Base-by-base conservation (phyloP, 2,329 filamentous ascomycete species). In the Colletotrichum gloeosporioides region DNA sequence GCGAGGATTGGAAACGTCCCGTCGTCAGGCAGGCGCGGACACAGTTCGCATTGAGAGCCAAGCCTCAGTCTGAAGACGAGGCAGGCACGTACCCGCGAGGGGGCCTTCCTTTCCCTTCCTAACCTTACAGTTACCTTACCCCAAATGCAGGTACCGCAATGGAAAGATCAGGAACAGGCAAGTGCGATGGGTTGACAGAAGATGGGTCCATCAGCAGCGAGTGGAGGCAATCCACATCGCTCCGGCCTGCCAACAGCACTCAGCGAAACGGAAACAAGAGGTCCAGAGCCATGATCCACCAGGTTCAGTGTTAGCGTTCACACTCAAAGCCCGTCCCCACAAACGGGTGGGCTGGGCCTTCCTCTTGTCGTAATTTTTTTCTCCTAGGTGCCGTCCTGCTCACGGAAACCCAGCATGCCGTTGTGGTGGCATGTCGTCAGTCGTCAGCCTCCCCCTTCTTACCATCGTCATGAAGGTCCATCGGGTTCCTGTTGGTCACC, bases 31-130 rank as follows among this genome's bases (percentile, higher is more conserved):
- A 53, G 44, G 44, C 15, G 32, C 62, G 34, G 62, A 70, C 66
- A 70, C 66, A 65, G 62, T 55, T 22, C 69, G 69, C 69, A 75
- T 75, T 75, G 72, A 62, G 62, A 22, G 69, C 69, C 49, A 67
- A 75, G 73, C 61, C 73, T 61, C 49, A 25, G 36, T 32, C n/a
- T 22, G 44, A 22, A 53, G 44, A 27, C 25, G 25, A 49, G 53
- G 36, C 16, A 34, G 69, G 53, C 44, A 53, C 44, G 64, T 69
- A 44, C 22, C 25, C 22, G 27, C 18, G 34, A 36, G 27, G 55
- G 25, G 22, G 25, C 55, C 25, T 31, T 31, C 22, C 25, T 16
- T 31, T 59, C 25, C 13, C 13, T 27, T 59, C 25, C 25, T 59
- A 59, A 59, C 25, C 55, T 15, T 27, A 18, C 22, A 18, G 49